phyloP scores from a whole-genome alignment of 208 protist genomes.

The Crithidia sp. region DNA sequence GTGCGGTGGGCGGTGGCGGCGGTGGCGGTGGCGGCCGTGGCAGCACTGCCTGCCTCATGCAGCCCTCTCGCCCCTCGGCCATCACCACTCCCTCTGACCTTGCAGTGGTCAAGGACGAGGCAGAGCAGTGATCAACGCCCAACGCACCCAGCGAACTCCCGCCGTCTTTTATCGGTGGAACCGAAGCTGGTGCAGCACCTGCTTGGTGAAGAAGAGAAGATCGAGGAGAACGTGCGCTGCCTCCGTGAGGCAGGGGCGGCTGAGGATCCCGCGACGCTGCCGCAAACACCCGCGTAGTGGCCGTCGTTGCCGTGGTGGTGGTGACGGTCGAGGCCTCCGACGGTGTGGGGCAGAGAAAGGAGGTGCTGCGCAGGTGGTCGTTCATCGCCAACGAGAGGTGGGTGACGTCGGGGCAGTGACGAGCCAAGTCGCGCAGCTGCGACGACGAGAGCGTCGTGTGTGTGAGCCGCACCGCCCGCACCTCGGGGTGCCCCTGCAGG shows the following conservation, averaged over 20 bases:
- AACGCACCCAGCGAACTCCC: too few species aligned
- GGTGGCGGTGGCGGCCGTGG: too few species aligned
- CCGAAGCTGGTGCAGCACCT: background rate
- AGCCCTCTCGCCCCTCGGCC: too few species aligned
- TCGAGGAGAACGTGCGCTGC: background rate
- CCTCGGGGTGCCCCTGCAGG: constrained; percentile 38
- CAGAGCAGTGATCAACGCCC: too few species aligned
- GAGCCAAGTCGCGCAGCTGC: constrained; percentile 42
- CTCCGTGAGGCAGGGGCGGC: background rate
- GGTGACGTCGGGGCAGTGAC: constrained; percentile 49
- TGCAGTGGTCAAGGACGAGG: too few species aligned
- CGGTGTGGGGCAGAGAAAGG: constrained; percentile 45
- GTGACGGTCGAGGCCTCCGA: constrained; percentile 30
- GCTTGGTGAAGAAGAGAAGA: background rate
- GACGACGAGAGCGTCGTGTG: constrained; percentile 41
- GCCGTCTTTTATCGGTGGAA: too few species aligned
- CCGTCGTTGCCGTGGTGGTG: constrained; percentile 6
- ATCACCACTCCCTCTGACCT: too few species aligned
- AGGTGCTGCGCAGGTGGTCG: constrained; percentile 37
- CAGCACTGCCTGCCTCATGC: too few species aligned
- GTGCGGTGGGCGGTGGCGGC: too few species aligned
- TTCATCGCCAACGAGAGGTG: constrained; percentile 66
- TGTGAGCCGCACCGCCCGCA: constrained; percentile 44
- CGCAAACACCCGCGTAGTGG: background rate
- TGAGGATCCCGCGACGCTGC: background rate